phyloP scores from a whole-genome alignment of 345 rosid genomes.

The Syzygium jambos region DNA sequence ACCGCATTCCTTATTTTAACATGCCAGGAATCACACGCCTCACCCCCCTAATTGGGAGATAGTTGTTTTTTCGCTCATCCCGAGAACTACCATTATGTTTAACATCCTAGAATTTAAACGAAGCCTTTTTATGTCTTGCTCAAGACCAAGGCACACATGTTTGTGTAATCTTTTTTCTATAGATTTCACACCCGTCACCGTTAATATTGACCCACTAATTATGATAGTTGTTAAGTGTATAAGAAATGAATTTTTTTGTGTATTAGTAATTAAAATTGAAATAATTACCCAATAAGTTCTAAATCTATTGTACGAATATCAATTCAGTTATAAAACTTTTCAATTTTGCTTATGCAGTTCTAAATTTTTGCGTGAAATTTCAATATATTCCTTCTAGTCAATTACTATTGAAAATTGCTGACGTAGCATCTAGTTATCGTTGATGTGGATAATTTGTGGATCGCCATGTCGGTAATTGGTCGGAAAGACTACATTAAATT shows the following conservation, averaged over 20 bases:
- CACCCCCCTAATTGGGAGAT: too few species aligned
- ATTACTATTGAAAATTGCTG: not conserved
- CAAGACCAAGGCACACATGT: not conserved
- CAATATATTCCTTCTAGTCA: accelerated
- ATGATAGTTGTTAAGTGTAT: accelerated
- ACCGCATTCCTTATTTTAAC: too few species aligned
- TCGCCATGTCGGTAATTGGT: accelerated
- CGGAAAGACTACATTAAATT: not conserved
- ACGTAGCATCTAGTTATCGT: accelerated
- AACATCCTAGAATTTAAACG: too few species aligned
- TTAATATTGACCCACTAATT: not conserved
- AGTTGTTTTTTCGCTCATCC: too few species aligned
- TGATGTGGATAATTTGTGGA: not conserved
- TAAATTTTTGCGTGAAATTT: accelerated
- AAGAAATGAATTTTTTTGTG: not conserved
- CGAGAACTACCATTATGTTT: too few species aligned
- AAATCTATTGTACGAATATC: not conserved
- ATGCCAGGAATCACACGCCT: too few species aligned
- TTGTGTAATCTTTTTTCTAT: not conserved
- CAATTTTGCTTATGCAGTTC: not conserved
- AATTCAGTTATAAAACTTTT: not conserved
- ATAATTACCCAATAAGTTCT: not conserved
- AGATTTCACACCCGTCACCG: accelerated
- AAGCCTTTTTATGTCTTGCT: too few species aligned
- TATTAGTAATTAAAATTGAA: not conserved